Percentiles rank a stretch among this genome's conserved stretches.
Conservation (phyloP, 257 asterid genomes). For the Solanum ahanhuiri region DNA sequence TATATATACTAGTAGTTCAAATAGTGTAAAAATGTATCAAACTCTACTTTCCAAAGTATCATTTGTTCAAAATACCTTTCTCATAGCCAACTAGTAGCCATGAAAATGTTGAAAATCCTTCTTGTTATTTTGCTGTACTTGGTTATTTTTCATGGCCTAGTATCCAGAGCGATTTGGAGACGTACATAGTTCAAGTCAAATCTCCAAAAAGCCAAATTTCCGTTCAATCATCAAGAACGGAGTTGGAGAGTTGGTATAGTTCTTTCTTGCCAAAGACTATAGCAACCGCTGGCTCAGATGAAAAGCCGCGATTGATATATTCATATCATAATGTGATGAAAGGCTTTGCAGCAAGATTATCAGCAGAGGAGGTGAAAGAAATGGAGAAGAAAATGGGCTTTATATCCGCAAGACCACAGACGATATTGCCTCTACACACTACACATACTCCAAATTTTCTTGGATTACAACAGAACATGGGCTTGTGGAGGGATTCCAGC, state of each 20-base stretch:
- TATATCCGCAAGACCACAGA: conserved; percentile 19
- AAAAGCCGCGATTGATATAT: neutral
- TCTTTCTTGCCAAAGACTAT: conserved; percentile 18
- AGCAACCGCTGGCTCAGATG: neutral
- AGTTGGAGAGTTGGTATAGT: conserved; percentile 19
- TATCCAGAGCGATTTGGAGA: neutral
- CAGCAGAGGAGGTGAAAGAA: conserved; percentile 16
- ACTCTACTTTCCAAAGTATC: neutral
- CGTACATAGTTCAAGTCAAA: conserved; percentile 33
- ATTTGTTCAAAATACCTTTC: neutral
- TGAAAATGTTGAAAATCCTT: neutral
- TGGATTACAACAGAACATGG: conserved; percentile 31
- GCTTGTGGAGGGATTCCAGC: conserved; percentile 36
- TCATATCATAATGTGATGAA: conserved; percentile 24
- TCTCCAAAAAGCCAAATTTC: conserved; percentile 4
- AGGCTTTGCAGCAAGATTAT: conserved; percentile 41
- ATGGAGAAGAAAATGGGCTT: conserved; percentile 20
- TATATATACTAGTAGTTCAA: neutral
- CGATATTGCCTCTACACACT: conserved; percentile 17
- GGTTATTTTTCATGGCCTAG: neutral
- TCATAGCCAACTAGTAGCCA: neutral
- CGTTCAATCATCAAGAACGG: neutral
- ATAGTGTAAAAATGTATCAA: neutral
- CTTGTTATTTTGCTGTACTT: neutral
- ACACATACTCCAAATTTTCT: conserved; percentile 37